Percentiles rank a stretch among this genome's conserved stretches.
phyloP scores from a whole-genome alignment of 2,329 filamentous ascomycete species.

The Penicillium sp. region DNA sequence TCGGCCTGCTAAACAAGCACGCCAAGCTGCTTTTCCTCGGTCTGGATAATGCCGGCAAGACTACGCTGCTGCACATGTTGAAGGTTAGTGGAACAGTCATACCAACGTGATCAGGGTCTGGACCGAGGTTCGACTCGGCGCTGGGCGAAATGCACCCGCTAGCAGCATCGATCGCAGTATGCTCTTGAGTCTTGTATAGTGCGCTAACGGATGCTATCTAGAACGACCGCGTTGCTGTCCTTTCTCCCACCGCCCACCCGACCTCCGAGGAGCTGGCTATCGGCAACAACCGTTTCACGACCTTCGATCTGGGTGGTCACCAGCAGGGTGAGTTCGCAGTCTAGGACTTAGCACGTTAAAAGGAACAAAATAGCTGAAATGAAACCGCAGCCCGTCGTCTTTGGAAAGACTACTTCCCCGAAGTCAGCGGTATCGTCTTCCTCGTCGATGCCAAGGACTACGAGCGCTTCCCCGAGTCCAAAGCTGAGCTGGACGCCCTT shows the following conservation, averaged over 20 bases:
- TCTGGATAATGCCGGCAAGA: slow-evolving; percentile 92
- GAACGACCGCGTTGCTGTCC: slow-evolving; percentile 89
- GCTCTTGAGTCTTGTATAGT: not conserved
- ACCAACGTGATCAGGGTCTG: not conserved
- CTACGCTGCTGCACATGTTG: slow-evolving; percentile 88
- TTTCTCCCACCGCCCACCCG: slow-evolving; percentile 85
- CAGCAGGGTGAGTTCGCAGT: slow-evolving; percentile 64
- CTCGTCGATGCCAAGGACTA: slow-evolving; percentile 96
- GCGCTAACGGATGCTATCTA: slow-evolving; percentile 31
- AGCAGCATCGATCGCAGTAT: not conserved
- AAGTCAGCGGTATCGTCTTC: slow-evolving; percentile 95
- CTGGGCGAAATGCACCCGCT: not conserved
- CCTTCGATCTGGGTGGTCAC: slow-evolving; percentile 88
- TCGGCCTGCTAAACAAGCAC: slow-evolving; percentile 91
- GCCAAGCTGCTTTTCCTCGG: slow-evolving; percentile 91
- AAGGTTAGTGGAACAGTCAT: slow-evolving; percentile 58
- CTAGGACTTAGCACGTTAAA: too few species aligned
- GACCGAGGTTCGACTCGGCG: slow-evolving; percentile 1
- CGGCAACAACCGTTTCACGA: slow-evolving; percentile 90
- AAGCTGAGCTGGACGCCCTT: slow-evolving; percentile 93
- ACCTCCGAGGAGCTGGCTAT: slow-evolving; percentile 91
- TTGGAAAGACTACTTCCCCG: slow-evolving; percentile 96
- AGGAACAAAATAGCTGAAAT: not conserved
- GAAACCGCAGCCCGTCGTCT: slow-evolving; percentile 66
- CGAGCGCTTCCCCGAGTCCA: slow-evolving; percentile 88